These are phyloP conservation scores for Eutrema japonicum DNA, from an alignment of 345 rosid species.

Conservation along the genomic window DNA sequence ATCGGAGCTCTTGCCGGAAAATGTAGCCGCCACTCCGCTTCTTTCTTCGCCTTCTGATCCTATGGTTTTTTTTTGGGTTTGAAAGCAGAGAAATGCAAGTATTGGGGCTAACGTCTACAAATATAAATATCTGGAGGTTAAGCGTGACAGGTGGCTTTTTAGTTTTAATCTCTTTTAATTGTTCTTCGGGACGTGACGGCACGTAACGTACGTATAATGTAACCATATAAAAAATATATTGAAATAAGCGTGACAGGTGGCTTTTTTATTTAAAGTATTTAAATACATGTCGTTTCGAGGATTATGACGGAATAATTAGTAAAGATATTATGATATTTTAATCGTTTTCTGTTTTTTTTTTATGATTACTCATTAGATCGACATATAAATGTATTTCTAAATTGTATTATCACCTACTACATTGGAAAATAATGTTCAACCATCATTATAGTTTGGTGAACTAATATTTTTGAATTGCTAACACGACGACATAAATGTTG, in stretches of 20 bases:
- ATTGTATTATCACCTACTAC: conserved; percentile 21
- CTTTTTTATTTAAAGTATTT: too few species aligned
- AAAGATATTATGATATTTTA: not conserved
- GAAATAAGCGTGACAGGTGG: too few species aligned
- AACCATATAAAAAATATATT: not conserved
- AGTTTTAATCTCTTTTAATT: conserved; percentile 15
- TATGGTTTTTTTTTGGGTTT: conserved; percentile 15
- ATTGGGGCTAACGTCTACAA: conserved; percentile 33
- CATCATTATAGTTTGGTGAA: conserved; percentile 29
- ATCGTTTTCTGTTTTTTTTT: not conserved
- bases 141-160: conserved; percentile 32
- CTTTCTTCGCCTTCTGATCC: conserved; percentile 28
- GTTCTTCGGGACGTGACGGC: conserved; percentile 46
- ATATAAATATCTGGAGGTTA: conserved; percentile 28
- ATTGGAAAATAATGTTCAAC: not conserved
- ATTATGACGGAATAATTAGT: not conserved
- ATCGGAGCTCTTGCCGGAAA: conserved; percentile 30
- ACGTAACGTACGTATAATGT: conserved; percentile 18
- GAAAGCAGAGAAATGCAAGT: conserved; percentile 30
- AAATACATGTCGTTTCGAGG: not conserved
- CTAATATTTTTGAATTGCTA: conserved; percentile 19
- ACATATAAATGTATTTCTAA: conserved; percentile 5
- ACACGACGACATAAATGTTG: not conserved
- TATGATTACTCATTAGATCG: not conserved
- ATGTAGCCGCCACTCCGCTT: conserved; percentile 21